Evolutionary conservation across 148 eudicot species (phyloP).

Genomic region (Limonium bicolor): DNA sequence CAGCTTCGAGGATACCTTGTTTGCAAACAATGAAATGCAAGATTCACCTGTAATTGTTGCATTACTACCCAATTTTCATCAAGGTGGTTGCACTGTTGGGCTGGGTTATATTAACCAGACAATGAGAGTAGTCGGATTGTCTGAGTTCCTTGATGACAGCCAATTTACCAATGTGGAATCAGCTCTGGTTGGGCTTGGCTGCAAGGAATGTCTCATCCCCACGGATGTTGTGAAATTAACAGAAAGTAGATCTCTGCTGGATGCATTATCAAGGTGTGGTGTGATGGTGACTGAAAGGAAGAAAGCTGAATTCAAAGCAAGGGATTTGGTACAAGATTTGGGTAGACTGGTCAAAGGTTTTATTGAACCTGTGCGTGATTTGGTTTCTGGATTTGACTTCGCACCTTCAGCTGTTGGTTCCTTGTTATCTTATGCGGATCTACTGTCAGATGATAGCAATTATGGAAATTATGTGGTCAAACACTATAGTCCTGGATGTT

Average conservation of each 20-base stretch:
- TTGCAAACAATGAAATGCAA: conserved; percentile 97
- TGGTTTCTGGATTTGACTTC: conserved; percentile 72
- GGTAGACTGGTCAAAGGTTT: conserved; percentile 91
- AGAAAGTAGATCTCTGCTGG: conserved; percentile 60
- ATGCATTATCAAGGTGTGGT: conserved; percentile 84
- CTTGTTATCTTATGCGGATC: conserved; percentile 59
- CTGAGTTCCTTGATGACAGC: conserved; percentile 88
- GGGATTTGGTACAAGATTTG: conserved; percentile 82
- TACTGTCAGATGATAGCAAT: conserved; percentile 80
- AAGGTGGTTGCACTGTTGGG: conserved; percentile 73
- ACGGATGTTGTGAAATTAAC: conserved; percentile 41
- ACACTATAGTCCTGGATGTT: conserved; percentile 57
- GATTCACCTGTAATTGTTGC: conserved; percentile 90
- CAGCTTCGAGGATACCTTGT: conserved; percentile 83
- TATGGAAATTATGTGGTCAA: conserved; percentile 50
- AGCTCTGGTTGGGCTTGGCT: conserved; percentile 80
- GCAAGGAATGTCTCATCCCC: conserved; percentile 90
- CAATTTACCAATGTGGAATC: conserved; percentile 89
- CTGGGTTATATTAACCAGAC: conserved; percentile 65
- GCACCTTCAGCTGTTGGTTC: conserved; percentile 72
- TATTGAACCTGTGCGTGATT: conserved; percentile 74
- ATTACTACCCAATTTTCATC: conserved; percentile 42
- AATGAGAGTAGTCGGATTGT: conserved; percentile 49
- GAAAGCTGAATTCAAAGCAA: conserved; percentile 61
- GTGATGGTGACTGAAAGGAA: conserved; percentile 93